Conservation (phyloP, 2,329 filamentous ascomycete genomes). For the Stagonosporopsis chrysanthemi region DNA sequence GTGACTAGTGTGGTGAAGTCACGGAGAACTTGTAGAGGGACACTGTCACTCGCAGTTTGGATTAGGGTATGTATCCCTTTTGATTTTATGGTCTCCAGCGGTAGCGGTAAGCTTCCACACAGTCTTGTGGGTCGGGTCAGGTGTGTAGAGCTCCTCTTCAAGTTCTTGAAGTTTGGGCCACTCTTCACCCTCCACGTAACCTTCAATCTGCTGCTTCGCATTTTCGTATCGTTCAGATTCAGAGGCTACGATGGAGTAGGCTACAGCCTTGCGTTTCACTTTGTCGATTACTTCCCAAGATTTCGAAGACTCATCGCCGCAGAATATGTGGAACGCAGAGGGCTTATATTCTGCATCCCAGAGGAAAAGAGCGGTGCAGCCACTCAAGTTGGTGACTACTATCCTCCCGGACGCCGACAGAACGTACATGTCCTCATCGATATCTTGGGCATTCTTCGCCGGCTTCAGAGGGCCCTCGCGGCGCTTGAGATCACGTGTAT, state of each 20-base stretch:
- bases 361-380: neutral
- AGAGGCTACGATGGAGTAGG: neutral
- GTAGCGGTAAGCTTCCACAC: too few species aligned
- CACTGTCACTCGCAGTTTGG: too few species aligned
- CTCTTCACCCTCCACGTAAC: neutral
- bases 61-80: too few species aligned
- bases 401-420: neutral
- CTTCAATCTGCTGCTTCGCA: neutral
- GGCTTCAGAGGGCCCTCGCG: neutral
- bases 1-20: too few species aligned
- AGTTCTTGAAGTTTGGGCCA: neutral
- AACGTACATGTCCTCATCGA: neutral
- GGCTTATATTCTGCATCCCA: neutral
- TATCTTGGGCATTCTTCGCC: neutral
- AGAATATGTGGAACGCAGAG: neutral
- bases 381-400: neutral
- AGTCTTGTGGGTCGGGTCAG: too few species aligned
- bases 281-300: neutral
- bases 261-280: neutral
- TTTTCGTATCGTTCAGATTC: neutral
- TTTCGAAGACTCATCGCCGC: neutral
- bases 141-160: too few species aligned
- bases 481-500: neutral
- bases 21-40: too few species aligned
- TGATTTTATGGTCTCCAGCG: too few species aligned